Conservation (phyloP, 2,329 filamentous ascomycete species). For the Beauveria sp. region DNA sequence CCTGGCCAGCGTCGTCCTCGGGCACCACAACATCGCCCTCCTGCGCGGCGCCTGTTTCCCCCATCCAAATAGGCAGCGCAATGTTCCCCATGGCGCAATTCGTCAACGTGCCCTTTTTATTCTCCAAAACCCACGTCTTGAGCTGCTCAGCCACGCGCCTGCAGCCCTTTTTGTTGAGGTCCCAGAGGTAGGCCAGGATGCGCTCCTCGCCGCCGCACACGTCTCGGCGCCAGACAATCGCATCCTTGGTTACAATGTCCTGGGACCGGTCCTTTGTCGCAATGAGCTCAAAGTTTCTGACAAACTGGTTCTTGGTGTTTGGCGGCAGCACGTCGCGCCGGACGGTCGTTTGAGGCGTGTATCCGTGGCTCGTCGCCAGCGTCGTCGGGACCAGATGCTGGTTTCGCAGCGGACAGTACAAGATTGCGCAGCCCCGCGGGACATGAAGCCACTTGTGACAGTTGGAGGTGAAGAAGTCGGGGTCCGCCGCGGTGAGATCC, state of each 20-base stretch:
- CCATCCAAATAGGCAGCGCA: slow-evolving; percentile 53
- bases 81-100: slow-evolving; percentile 68
- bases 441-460: slow-evolving; percentile 86
- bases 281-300: slow-evolving; percentile 66
- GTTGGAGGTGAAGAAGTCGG: slow-evolving; percentile 84
- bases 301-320: slow-evolving; percentile 49
- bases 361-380: slow-evolving; percentile 75
- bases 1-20: slow-evolving; percentile 23
- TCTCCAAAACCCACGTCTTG: slow-evolving; percentile 66
- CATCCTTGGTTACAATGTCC: slow-evolving; percentile 64
- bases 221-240: slow-evolving; percentile 61
- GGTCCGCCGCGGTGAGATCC: slow-evolving; percentile 57
- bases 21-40: slow-evolving; percentile 24
- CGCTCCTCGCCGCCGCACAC: slow-evolving; percentile 65
- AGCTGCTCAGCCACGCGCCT: slow-evolving; percentile 52
- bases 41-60: slow-evolving; percentile 11
- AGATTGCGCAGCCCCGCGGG: slow-evolving; percentile 67
- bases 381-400: slow-evolving; percentile 68
- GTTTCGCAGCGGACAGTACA: slow-evolving; percentile 71
- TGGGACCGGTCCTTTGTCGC: slow-evolving; percentile 68
- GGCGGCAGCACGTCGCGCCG: slow-evolving; percentile 35
- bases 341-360: slow-evolving; percentile 37
- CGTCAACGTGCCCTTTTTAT: slow-evolving; percentile 51
- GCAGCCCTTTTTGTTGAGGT: slow-evolving; percentile 57
- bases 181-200: slow-evolving; percentile 56